Conservation (phyloP, 208 protist species). For the Acanthamoeba royreba region DNA sequence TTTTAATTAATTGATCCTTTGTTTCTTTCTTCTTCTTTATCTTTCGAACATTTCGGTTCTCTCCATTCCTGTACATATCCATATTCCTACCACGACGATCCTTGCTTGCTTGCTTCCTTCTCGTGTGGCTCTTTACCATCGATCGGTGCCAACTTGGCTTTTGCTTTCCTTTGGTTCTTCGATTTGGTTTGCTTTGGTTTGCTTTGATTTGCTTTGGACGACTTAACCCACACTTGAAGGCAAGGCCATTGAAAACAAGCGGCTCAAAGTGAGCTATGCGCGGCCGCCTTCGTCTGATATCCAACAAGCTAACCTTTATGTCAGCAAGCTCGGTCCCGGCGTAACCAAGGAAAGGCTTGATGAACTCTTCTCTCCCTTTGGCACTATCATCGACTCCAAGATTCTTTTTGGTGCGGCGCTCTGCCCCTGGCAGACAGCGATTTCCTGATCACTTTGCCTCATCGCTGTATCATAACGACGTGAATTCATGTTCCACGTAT, state of each 20-base stretch:
- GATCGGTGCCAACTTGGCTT: not conserved
- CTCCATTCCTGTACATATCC: not conserved
- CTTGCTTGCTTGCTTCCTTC: not conserved
- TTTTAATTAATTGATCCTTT: not conserved
- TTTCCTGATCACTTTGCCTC: not conserved
- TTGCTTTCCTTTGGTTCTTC: not conserved
- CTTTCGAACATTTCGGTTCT: not conserved
- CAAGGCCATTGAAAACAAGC: conserved; percentile 40
- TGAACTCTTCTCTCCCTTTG: conserved; percentile 60
- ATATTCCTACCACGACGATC: not conserved
- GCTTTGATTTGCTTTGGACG: not conserved
- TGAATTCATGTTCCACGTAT: not conserved
- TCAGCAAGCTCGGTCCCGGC: conserved; percentile 54
- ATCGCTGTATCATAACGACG: not conserved
- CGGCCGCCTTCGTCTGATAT: conserved; percentile 42
- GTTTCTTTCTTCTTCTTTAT: not conserved
- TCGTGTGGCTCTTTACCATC: not conserved
- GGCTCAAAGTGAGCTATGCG: conserved; percentile 57
- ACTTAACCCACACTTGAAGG: not conserved
- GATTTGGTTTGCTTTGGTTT: not conserved
- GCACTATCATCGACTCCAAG: conserved; percentile 56
- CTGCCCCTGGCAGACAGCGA: too few relatives aligned
- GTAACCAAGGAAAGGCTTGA: conserved; percentile 50
- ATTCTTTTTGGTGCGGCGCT: conserved; percentile 36
- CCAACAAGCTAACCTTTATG: conserved; percentile 60